These are phyloP conservation scores for Lactarius hatsudake DNA, from an alignment of 768 basidiomycete genomes.

Conservation along the genomic window DNA sequence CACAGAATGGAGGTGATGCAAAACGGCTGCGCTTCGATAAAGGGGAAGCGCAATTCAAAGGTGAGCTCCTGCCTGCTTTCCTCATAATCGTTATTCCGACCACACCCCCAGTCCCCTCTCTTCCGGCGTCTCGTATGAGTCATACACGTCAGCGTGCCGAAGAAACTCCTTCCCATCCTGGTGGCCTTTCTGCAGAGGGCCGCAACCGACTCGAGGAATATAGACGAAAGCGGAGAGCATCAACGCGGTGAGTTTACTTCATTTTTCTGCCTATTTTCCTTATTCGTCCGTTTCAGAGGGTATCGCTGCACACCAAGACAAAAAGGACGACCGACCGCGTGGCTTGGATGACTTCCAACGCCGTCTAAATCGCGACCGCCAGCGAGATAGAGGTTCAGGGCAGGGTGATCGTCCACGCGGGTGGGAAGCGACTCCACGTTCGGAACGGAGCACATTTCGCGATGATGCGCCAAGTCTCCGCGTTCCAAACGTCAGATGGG, in stretches of 20 bases:
- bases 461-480: slow-evolving; percentile 79
- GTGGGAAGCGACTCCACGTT: slow-evolving; percentile 65
- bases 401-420: slow-evolving; percentile 33
- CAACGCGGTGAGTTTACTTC: slow-evolving; percentile 50
- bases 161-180: slow-evolving; percentile 92
- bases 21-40: slow-evolving; percentile 62
- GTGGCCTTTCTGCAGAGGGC: slow-evolving; percentile 79
- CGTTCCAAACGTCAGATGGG: slow-evolving; percentile 92
- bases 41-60: slow-evolving; percentile 81
- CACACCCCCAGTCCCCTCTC: slow-evolving; percentile 61
- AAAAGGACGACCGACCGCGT: slow-evolving; percentile 54
- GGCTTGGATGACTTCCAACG: slow-evolving; percentile 93
- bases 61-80: slow-evolving; percentile 40
- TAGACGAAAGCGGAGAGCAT: slow-evolving; percentile 62
- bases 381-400: slow-evolving; percentile 36
- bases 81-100: not conserved
- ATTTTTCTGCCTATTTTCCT: not conserved
- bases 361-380: slow-evolving; percentile 76
- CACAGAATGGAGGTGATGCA: slow-evolving; percentile 50
- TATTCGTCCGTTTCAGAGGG: slow-evolving; percentile 51
- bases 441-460: slow-evolving; percentile 45
- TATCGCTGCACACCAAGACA: slow-evolving; percentile 58
- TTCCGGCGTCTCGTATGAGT: slow-evolving; percentile 58
- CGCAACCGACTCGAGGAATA: slow-evolving; percentile 74
- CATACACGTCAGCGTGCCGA: slow-evolving; percentile 72